A percentile compares a stretch with the other conserved stretches of the same genome.
These are phyloP conservation scores for Diaporthe caulivora DNA, from an alignment of 2,329 filamentous ascomycete species.

Conservation along the genomic window DNA sequence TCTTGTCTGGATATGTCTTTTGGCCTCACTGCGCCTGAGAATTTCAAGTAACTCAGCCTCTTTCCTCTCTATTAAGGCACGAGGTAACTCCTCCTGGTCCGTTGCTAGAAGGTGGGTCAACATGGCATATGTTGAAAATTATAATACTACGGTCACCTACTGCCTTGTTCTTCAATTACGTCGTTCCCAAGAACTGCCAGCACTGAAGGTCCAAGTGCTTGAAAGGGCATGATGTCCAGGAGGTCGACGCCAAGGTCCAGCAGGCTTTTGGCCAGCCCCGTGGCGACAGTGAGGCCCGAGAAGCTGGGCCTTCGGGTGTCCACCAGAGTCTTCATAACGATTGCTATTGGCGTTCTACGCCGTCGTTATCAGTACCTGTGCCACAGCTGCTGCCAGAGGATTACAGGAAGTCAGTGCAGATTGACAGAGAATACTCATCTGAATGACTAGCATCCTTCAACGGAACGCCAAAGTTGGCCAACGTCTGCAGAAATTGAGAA, in stretches of 20 bases:
- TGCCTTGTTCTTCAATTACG: background rate
- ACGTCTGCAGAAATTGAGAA: slow-evolving; percentile 8
- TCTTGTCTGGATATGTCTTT: background rate
- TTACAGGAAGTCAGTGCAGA: no score
- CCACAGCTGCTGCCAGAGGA: no score
- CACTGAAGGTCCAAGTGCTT: background rate
- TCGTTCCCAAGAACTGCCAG: background rate
- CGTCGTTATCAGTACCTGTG: no score
- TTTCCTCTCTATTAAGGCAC: background rate
- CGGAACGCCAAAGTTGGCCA: background rate
- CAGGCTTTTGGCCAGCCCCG: background rate
- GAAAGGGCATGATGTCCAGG: background rate
- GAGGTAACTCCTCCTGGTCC: background rate
- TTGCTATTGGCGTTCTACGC: background rate
- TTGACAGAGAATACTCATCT: no score
- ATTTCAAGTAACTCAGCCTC: background rate
- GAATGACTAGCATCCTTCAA: background rate
- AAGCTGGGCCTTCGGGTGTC: background rate
- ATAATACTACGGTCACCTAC: no score
- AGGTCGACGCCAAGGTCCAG: slow-evolving; percentile 1
- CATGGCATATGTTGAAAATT: fast-evolving
- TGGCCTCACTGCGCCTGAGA: background rate
- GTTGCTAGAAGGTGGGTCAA: background rate
- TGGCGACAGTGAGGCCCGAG: background rate
- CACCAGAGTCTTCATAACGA: background rate